Base-by-base conservation (phyloP, 176 grass and related monocot species). In the Oryza coarctata region DNA sequence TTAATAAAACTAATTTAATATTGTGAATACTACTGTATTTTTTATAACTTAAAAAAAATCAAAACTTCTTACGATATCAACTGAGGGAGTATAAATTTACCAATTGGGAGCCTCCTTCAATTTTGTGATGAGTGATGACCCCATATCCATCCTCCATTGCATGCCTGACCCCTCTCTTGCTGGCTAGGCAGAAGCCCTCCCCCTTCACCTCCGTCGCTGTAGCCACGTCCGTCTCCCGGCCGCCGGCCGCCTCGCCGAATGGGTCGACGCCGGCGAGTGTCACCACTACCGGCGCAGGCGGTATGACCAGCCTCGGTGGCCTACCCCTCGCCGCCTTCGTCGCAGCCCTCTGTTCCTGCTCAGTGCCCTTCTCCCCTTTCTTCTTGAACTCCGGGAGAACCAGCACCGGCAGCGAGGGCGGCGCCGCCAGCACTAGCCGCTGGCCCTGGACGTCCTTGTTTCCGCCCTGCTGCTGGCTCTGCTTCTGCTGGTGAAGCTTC, bases 121-220 rank as follows among this genome's bases (percentile, higher is more conserved):
- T 50, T 10, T 35, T 50, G 22, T 91, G 7, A 3, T 38, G 18
- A 18, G 75, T 55, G 68, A 89, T 80, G 0, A 82, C 77, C 2
- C 74, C 87, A 25, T 90, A 94, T 1, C 86, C 92, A 75, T 97
- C 92, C 33, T 97, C 94, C 94, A 97, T 97, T 30, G 78, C 87
- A 63, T 82, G 85, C 29, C 94, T 79, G 27, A 76, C 71, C 25
- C 92, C 94, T 83, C 80, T 85, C 69, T 74, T 90, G 62, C 89
- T 82, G 20, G 82, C 88, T 57, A 94, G 25, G 20, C 85, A 90
- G 73, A 90, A 97, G 20, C 82, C 87, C 35, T 85, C 43, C 17
- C 89, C 92, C 65, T 81, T 65, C 22, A 80, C 83, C 69, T 88
- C 87, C 39, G 83, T 23, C 62, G 73, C 88, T 14, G 79, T 84